Evolutionary conservation across 2,329 filamentous ascomycete species (phyloP).

Genomic region (Ceratocystis albifundus): DNA sequence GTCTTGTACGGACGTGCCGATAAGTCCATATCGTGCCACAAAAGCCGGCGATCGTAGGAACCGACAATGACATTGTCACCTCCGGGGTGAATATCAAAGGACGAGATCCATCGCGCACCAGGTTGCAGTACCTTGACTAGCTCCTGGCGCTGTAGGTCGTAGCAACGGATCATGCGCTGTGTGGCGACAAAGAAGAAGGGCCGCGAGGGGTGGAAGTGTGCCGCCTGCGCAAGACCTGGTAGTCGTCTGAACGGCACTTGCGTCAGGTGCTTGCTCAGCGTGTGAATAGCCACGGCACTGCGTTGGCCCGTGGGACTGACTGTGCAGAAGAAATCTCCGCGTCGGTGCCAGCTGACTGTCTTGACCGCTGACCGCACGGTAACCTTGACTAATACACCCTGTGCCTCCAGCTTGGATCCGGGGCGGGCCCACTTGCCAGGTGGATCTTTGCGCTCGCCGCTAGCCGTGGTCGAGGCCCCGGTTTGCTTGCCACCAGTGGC

Average conservation of each 20-base stretch:
- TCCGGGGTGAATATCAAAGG: conserved; percentile 82
- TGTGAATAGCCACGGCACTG: conserved; percentile 84
- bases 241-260: conserved; percentile 80
- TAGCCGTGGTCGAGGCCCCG: conserved; percentile 35
- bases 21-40: conserved; percentile 96
- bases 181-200: conserved; percentile 95
- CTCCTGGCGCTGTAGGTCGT: conserved; percentile 84
- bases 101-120: conserved; percentile 85
- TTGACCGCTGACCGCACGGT: conserved; percentile 74
- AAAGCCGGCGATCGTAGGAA: conserved; percentile 81
- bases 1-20: conserved; percentile 89
- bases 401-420: conserved; percentile 57
- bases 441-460: conserved; percentile 57
- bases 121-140: conserved; percentile 88
- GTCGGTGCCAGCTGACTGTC: conserved; percentile 83
- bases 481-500: conserved; percentile 56
- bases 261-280: conserved; percentile 84
- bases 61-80: conserved; percentile 92
- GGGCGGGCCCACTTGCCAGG: conserved; percentile 77
- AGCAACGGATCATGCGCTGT: conserved; percentile 81
- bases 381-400: conserved; percentile 67
- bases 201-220: conserved; percentile 86
- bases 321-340: conserved; percentile 87
- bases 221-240: conserved; percentile 69
- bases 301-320: conserved; percentile 70